Evolutionary conservation across 208 protist species (phyloP), one percentile per base, ranked within the genome.

Genomic region (Histomonas meleagridis): DNA sequence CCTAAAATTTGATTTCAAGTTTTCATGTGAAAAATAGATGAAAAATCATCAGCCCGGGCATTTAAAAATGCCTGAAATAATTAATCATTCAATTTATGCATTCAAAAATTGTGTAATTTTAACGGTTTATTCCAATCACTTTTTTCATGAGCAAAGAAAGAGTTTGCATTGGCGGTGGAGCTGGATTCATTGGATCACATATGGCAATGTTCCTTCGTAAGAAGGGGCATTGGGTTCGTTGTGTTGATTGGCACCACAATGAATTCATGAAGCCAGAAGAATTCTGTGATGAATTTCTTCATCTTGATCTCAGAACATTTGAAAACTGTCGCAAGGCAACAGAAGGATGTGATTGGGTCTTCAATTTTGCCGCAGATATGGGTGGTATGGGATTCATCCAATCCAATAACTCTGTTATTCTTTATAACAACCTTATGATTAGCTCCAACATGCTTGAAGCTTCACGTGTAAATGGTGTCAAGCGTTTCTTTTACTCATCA

Each of bases 381-480:
- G 95, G 95, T 78, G 95, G 95, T n/a, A 96, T 96, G 95, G 95
- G 96, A 35, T 96, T 96, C 92, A 96, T 96, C 62, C 95, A 96
- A 92, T 95, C 93, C 35, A 96, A 96, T 94, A 94, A 96, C 62
- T 95, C 95, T 0, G 92, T 95, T 62, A 95, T 96, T 92, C 92
- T 96, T 32, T 96, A 96, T 94, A 96, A 96, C 94, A 96, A 96
- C 92, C 95, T 94, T 35, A 96, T 96, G 96, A 96, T 96, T 62
- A 92, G 72, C 53, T 95, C 95, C 92, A 96, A 96, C 91, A 95
- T 96, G 94, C 92, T 93, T 26, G 95, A 96, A 92, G 94, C 94
- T 46, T 92, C 94, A 1, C 92, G 94, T 26, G 7, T 62, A 40
- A 95, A 94, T 62, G 92, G 94, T 28, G 95, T 95, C 23, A 93